Evolutionary conservation across 2,329 filamentous ascomycete species (phyloP), one percentile per base, ranked within the genome.

Genomic region (Penicillium verrucosum): DNA sequence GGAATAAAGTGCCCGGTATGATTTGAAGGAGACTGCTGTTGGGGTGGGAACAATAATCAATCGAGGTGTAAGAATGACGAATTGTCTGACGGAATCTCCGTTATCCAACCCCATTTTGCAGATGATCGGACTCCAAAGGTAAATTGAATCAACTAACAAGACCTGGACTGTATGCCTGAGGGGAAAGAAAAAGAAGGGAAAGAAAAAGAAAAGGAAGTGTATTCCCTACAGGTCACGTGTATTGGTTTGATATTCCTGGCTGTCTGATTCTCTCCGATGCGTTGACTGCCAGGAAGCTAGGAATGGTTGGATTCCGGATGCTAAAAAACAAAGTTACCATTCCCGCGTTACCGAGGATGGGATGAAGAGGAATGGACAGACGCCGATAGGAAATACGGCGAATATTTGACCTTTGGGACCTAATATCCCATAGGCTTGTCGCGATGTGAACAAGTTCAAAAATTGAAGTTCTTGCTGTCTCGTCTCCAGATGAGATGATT

Each of bases 41-140:
- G 63, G 57, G 3, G 64, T 66, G 30, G 64, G 64, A 38, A 65
- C 8, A 4, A 65, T 18, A 18, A 66, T 43, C 4, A 66, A 40
- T 40, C 60, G 51, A 21, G 61, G 51, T 9, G 64, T 66, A 14
- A 64, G 32, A 27, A 66, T 48, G 10, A 38, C 57, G 21, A 66
- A 62, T 10, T 57, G 57, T 14, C 65, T 45, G 14, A 36, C 9
- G 10, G 21, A 32, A 4, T 4, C 10, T 21, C 25, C 38, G 1
- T 29, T 21, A 6, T 29, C 14, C 4, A 10, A 29, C 7, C 6
- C n/a, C 52, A 54, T 50, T 25, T 29, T 50, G 29, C 5, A 21
- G 5, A 34, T 14, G 8, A 18, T 25, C 11, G 9, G 11, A 9
- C 16, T 10, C 4, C 4, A 43, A 6, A 9, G 9, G 4, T 25